phyloP scores from a whole-genome alignment of 352 stramenopile species.

The Phytopythium aichiense region DNA sequence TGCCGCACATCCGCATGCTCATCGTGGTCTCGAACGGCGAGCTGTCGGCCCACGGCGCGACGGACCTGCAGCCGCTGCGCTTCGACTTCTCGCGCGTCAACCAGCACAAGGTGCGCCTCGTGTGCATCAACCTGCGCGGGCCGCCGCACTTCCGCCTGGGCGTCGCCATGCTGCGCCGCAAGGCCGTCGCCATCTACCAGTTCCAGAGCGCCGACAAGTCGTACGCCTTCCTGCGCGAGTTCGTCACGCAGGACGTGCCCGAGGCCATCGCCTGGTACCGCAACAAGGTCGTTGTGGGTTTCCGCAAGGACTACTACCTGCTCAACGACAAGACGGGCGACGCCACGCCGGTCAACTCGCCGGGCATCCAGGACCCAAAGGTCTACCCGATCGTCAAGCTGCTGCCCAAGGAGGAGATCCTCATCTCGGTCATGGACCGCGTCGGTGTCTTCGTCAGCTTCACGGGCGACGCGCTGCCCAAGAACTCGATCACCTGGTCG shows the following conservation, averaged over 20 bases:
- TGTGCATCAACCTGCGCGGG: slow-evolving; percentile 82
- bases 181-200: slow-evolving; percentile 77
- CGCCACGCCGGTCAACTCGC: slow-evolving; percentile 62
- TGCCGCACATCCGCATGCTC: slow-evolving; percentile 86
- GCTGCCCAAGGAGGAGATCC: slow-evolving; percentile 80
- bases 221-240: slow-evolving; percentile 78
- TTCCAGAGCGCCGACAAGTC: slow-evolving; percentile 76
- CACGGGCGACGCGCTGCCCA: slow-evolving; percentile 69
- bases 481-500: slow-evolving; percentile 83
- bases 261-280: slow-evolving; percentile 86
- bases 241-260: slow-evolving; percentile 64
- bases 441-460: slow-evolving; percentile 80
- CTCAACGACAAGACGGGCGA: slow-evolving; percentile 84
- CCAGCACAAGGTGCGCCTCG: slow-evolving; percentile 54
- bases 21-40: slow-evolving; percentile 77
- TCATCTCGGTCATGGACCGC: slow-evolving; percentile 80
- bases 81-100: slow-evolving; percentile 86
- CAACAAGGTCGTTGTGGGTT: slow-evolving; percentile 84
- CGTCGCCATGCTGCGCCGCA: slow-evolving; percentile 56
- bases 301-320: slow-evolving; percentile 70
- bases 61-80: slow-evolving; percentile 66
- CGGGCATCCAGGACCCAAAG: slow-evolving; percentile 59
- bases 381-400: slow-evolving; percentile 75
- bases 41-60: slow-evolving; percentile 68
- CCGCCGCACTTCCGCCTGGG: slow-evolving; percentile 81